phyloP scores from a whole-genome alignment of 495 filamentous ascomycete genomes.

The Schizothecium vesticola region DNA sequence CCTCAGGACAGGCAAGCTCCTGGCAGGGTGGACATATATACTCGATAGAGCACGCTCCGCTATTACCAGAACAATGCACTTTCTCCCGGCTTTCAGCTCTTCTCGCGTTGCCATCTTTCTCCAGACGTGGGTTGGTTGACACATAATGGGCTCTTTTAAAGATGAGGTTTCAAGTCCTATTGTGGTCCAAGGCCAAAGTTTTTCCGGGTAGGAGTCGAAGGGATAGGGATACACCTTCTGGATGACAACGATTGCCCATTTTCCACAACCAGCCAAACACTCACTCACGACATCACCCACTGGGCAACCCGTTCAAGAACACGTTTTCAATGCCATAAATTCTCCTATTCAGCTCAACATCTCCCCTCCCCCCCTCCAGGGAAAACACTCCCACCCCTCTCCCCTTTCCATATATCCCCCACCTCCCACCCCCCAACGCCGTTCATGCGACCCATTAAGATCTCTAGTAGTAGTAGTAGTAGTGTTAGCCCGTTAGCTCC shows the following conservation, averaged over 20 bases:
- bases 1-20: too few relatives aligned
- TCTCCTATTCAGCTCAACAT: neutral
- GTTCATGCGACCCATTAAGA: constrained; percentile 17
- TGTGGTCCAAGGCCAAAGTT: neutral
- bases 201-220: neutral
- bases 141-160: too few relatives aligned
- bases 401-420: neutral
- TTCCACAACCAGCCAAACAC: neutral
- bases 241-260: neutral
- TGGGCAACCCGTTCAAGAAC: neutral
- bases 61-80: neutral
- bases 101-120: neutral
- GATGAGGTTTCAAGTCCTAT: neutral
- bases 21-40: neutral
- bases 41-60: neutral
- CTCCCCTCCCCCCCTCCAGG: neutral
- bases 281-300: neutral
- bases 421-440: constrained; percentile 5
- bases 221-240: neutral
- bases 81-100: neutral
- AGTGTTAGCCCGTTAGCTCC: constrained; percentile 6
- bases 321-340: neutral
- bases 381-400: neutral
- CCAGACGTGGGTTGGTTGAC: neutral
- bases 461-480: neutral